Evolutionary conservation across 2,329 filamentous ascomycete species (phyloP).

Genomic region (Fusarium nelsonii): DNA sequence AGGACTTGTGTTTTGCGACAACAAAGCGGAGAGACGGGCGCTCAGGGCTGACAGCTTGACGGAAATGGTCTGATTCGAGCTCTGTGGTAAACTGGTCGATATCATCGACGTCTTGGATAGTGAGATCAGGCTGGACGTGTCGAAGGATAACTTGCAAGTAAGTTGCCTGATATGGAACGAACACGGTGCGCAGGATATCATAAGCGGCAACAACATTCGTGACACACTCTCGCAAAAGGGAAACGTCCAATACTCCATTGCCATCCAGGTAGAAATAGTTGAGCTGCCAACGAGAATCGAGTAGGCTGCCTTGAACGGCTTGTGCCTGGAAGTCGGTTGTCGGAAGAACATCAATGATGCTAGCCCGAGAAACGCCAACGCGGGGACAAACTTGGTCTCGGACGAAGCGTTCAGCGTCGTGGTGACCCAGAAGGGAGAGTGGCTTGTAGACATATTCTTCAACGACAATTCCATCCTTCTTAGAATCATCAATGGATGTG

Average conservation of each 20-base stretch:
- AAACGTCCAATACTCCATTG: conserved; percentile 6
- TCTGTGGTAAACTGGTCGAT: conserved; percentile 23
- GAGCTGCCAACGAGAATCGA: conserved; percentile 42
- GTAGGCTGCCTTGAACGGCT: conserved; percentile 24
- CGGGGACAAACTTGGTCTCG: conserved; percentile 34
- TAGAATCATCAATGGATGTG: not conserved
- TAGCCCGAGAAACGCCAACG: conserved; percentile 38
- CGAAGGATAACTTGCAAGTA: conserved; percentile 38
- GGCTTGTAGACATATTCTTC: conserved; percentile 16
- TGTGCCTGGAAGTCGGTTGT: conserved; percentile 41
- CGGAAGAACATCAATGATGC: conserved; percentile 40
- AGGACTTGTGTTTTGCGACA: conserved; percentile 16
- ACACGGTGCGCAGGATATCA: conserved; percentile 38
- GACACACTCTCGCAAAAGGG: conserved; percentile 22
- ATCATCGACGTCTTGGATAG: conserved; percentile 13
- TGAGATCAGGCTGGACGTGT: conserved; percentile 3
- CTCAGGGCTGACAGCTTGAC: not conserved
- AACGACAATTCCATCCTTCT: not conserved
- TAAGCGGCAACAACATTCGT: conserved; percentile 31
- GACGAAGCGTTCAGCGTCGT: conserved; percentile 24
- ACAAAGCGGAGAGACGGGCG: conserved; percentile 13
- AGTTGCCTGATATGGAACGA: conserved; percentile 12
- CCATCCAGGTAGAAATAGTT: conserved; percentile 33
- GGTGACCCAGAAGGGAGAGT: conserved; percentile 13
- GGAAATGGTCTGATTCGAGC: not conserved